Conservation (phyloP, 2,329 filamentous ascomycete genomes). For the Exophiala aquamarina region DNA sequence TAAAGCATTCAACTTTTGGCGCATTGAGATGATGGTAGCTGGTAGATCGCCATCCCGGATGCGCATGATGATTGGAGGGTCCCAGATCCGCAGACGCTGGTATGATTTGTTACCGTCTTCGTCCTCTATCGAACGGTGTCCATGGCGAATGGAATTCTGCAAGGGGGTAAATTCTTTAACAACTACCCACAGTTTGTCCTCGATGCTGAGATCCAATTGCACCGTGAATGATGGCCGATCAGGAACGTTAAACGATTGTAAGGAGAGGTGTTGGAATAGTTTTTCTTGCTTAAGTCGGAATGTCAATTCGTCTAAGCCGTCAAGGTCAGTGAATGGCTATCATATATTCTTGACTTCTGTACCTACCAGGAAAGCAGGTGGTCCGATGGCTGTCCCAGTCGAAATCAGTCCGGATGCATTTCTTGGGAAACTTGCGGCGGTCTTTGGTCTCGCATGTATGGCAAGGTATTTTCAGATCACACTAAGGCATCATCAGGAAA, state of each 20-base stretch:
- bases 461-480: conserved; percentile 13
- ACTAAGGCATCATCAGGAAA: conserved; percentile 20
- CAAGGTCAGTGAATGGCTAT: conserved; percentile 1
- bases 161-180: conserved; percentile 17
- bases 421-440: conserved; percentile 21
- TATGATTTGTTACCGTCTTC: conserved; percentile 9
- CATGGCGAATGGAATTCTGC: conserved; percentile 7
- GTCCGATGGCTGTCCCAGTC: conserved; percentile 13
- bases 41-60: conserved; percentile 9
- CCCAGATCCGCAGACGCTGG: conserved; percentile 12
- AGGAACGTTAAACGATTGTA: conserved; percentile 6
- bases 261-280: conserved; percentile 11
- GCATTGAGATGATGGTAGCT: conserved; percentile 2
- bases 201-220: conserved; percentile 14
- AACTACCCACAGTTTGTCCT: conserved; percentile 6
- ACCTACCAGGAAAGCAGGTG: conserved; percentile 18
- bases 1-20: conserved; percentile 6
- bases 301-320: conserved; percentile 17
- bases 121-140: conserved; percentile 6
- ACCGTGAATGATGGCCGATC: conserved; percentile 9
- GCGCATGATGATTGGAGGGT: conserved; percentile 22
- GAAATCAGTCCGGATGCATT: conserved; percentile 15
- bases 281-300: conserved; percentile 4
- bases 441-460: conserved; percentile 16
- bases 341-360: not conserved